Evolutionary conservation across 495 filamentous ascomycete genomes (phyloP), one percentile per base, ranked within the genome.

Genomic region (Aspergillus asperescens): DNA sequence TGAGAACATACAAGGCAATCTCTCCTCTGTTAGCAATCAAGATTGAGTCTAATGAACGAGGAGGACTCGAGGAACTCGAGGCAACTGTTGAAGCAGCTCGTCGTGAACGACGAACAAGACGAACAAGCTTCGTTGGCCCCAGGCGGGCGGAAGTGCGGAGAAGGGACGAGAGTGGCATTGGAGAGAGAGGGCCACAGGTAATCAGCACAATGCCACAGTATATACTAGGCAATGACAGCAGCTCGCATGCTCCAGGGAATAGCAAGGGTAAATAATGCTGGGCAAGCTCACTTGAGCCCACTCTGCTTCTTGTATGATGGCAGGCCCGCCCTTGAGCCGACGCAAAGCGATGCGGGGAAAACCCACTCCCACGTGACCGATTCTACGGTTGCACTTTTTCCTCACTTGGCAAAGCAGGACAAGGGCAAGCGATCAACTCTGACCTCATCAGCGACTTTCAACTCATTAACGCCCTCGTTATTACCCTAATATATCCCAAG

Each of bases 1-100:
- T 13, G 18, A 34, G 25, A 22, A 68, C 77, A 44, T 65, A 87
- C 77, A 97, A 75, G 47, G 93, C 94, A 62, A 99, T 99, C 66
- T 99, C 93, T 54, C 93, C 93, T 57, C 93, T 83, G 64, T 99
- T 99, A 13, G 93, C 93, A 62, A 99, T 97, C 1, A 97, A 75
- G 42, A 97, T 85, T 13, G 90, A 95, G 40, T 85, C 84, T 49
- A 97, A 76, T 9, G 89, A 81, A 3, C 61, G 65, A 28, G 38
- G 55, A 19, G 53, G 35, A 20, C 50, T 58, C 24, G 66, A 16
- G 7, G 54, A 45, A 34, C 43, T 59, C 2, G 70, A 39, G 15
- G 58, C 56, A 19, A 65, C 50, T 12, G 73, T 69, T 8, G 70
- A 76, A 23, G 64, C 66, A 41, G 65, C 55, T 61, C 72, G 62